phyloP scores from a whole-genome alignment of 352 stramenopile genomes.

The Globisporangium uncinulatum region DNA sequence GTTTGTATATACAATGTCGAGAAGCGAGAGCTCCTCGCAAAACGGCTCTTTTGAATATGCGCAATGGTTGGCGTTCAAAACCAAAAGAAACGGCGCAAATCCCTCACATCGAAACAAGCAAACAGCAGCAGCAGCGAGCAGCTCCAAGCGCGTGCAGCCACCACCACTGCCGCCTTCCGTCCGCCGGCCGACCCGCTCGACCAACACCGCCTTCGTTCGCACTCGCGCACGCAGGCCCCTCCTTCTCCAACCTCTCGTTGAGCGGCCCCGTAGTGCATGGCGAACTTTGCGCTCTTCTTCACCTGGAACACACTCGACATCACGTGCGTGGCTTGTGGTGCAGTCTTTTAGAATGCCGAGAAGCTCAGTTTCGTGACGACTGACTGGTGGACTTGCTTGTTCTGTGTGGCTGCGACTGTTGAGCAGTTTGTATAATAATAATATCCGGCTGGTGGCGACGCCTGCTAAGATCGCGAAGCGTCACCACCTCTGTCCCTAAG shows the following conservation, averaged over 20 bases:
- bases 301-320: constrained; percentile 20
- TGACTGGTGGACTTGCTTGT: neutral
- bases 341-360: neutral
- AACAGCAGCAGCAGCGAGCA: too few species aligned
- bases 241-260: neutral
- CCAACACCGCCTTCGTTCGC: too few species aligned
- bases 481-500: neutral
- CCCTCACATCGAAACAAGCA: too few species aligned
- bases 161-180: too few species aligned
- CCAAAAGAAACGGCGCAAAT: too few species aligned
- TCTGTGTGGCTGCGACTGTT: neutral
- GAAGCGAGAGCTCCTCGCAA: too few species aligned
- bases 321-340: constrained; percentile 4
- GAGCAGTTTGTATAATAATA: constrained; percentile 13
- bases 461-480: constrained; percentile 14
- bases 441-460: neutral
- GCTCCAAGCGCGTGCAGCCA: too few species aligned
- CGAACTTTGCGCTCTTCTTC: constrained; percentile 18
- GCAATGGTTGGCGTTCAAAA: too few species aligned
- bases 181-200: too few species aligned
- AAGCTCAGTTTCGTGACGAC: neutral
- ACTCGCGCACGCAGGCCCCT: neutral
- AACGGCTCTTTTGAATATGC: too few species aligned
- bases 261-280: constrained; percentile 10
- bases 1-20: too few species aligned